phyloP scores from a whole-genome alignment of 352 stramenopile genomes.

The Globisporangium okanoganense region DNA sequence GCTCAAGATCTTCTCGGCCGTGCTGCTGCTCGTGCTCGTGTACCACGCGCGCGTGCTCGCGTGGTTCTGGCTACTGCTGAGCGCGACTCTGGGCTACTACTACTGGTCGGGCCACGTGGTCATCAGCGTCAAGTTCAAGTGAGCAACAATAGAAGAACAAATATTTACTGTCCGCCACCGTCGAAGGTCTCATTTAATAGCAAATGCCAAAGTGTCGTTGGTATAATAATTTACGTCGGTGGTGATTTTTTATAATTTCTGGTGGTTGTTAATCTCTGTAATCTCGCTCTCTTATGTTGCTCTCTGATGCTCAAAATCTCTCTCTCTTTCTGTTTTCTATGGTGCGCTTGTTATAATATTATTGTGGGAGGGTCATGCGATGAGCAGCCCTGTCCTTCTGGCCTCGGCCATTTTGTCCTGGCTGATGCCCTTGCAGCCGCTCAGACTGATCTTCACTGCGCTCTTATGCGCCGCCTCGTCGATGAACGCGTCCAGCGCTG shows the following conservation, averaged over 20 bases:
- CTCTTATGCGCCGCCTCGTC: slow-evolving; percentile 1
- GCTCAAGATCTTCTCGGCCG: slow-evolving; percentile 31
- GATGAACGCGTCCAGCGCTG: slow-evolving; percentile 54
- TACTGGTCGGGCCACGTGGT: slow-evolving; percentile 51
- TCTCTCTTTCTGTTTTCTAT: slow-evolving; percentile 3
- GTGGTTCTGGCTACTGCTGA: slow-evolving; percentile 38
- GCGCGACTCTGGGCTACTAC: slow-evolving; percentile 27
- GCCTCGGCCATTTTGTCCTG: slow-evolving; percentile 28
- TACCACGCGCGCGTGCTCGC: slow-evolving; percentile 34
- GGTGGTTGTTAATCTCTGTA: neutral
- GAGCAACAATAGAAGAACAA: neutral
- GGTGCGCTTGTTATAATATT: neutral
- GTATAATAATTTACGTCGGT: slow-evolving; percentile 5
- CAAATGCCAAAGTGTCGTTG: neutral
- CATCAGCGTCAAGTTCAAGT: slow-evolving; percentile 22
- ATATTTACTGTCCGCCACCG: slow-evolving; percentile 3
- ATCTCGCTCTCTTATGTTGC: neutral
- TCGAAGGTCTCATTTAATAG: neutral
- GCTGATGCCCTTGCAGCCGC: slow-evolving; percentile 67
- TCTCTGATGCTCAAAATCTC: slow-evolving; percentile 5
- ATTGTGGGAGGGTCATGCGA: slow-evolving; percentile 16
- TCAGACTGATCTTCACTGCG: slow-evolving; percentile 46
- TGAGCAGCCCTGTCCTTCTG: slow-evolving; percentile 26
- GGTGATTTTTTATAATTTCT: neutral
- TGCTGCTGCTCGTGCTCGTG: slow-evolving; percentile 17